Conservation (phyloP, 768 basidiomycete species). For the Boletales sp. region DNA sequence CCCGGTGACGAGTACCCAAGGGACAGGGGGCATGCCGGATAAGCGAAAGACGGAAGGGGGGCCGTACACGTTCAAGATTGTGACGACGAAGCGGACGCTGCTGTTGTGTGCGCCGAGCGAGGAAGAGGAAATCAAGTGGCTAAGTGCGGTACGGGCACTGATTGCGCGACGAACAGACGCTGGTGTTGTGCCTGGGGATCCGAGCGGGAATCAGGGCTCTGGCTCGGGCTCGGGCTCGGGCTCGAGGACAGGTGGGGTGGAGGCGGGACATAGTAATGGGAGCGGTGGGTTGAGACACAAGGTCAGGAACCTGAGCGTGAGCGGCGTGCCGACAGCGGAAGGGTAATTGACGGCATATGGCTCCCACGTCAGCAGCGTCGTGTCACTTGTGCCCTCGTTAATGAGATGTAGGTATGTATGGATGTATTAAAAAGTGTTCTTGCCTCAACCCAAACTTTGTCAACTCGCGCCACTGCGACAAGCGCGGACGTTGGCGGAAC, state of each 20-base stretch:
- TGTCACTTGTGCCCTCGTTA: conserved; percentile 8
- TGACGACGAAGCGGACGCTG: conserved; percentile 89
- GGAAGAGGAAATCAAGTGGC: conserved; percentile 98
- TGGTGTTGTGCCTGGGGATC: conserved; percentile 47
- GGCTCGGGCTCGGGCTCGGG: conserved; percentile 3
- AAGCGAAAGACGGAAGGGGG: conserved; percentile 38
- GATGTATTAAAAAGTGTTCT: too few relatives aligned
- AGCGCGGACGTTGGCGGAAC: conserved; percentile 28
- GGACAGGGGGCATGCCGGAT: conserved; percentile 33
- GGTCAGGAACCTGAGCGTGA: conserved; percentile 1
- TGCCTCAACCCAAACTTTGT: conserved; percentile 4
- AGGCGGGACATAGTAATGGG: conserved; percentile 38
- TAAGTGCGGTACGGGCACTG: conserved; percentile 90
- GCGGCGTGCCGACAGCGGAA: conserved; percentile 22
- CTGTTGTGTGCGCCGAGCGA: conserved; percentile 92
- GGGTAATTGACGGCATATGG: conserved; percentile 23
- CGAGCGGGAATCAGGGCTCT: too few relatives aligned
- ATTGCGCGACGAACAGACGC: conserved; percentile 67
- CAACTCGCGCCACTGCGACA: conserved; percentile 32
- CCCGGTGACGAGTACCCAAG: conserved; percentile 28
- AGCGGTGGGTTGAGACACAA: conserved; percentile 32
- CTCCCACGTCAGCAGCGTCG: too few relatives aligned
- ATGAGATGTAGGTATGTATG: neutral
- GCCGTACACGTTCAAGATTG: conserved; percentile 85
- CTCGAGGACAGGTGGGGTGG: conserved; percentile 1